Evolutionary conservation across 164 flowering plant genomes (phyloP).

Genomic region (Stephania yunnanensis): DNA sequence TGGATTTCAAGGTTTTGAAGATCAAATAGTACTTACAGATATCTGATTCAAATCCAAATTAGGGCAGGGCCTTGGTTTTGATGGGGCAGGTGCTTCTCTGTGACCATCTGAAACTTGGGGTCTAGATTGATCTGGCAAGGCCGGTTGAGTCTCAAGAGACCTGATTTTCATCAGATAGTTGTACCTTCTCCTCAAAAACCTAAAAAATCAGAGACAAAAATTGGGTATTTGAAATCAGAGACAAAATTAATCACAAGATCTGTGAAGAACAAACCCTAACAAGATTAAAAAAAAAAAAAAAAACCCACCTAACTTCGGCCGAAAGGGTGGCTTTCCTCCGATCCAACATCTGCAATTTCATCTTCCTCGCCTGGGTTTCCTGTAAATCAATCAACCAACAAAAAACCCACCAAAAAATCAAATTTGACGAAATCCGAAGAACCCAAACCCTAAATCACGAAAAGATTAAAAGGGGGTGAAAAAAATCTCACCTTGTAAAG

Average conservation of each 20-base stretch:
- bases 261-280: neutral
- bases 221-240: neutral
- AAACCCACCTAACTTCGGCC: conserved; percentile 72
- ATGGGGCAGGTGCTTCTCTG: conserved; percentile 13
- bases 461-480: conserved; percentile 2
- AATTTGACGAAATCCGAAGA: conserved; percentile 7
- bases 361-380: conserved; percentile 51
- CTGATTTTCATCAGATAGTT: conserved; percentile 30
- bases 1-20: too few species aligned
- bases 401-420: neutral
- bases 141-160: conserved; percentile 10
- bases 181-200: conserved; percentile 55
- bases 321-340: conserved; percentile 39
- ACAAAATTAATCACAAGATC: neutral
- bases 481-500: conserved; percentile 45
- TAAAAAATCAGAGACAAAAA: conserved; percentile 15
- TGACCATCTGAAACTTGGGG: conserved; percentile 7
- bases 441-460: neutral
- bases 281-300: neutral
- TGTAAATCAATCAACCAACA: conserved; percentile 19
- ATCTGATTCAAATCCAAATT: conserved; percentile 69
- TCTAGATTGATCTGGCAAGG: conserved; percentile 12
- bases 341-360: conserved; percentile 36
- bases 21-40: conserved; percentile 34
- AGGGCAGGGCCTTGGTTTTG: conserved; percentile 21